These are phyloP conservation scores for Atkinsonella hypoxylon DNA, from an alignment of 2,329 filamentous ascomycete genomes.

Conservation along the genomic window DNA sequence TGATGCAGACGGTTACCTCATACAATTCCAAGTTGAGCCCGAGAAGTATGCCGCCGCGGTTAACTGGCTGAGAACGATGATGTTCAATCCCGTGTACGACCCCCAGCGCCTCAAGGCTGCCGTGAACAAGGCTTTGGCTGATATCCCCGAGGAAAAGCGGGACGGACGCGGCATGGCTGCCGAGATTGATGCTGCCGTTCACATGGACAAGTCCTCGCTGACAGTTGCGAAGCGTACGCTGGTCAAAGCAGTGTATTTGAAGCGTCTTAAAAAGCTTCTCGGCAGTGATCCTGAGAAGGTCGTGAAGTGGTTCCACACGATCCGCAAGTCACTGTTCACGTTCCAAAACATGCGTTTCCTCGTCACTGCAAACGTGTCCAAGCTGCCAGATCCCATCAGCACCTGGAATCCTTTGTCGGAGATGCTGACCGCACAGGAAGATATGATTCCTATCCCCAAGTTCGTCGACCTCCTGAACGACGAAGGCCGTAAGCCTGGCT, in stretches of 20 bases:
- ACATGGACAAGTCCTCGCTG: constrained; percentile 66
- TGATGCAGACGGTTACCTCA: constrained; percentile 69
- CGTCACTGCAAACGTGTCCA: constrained; percentile 68
- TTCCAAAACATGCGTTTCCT: constrained; percentile 79
- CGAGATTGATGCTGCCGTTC: constrained; percentile 63
- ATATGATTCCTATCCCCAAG: constrained; percentile 59
- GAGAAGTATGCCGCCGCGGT: constrained; percentile 78
- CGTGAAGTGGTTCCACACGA: constrained; percentile 62
- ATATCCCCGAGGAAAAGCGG: constrained; percentile 85
- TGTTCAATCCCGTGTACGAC: constrained; percentile 85
- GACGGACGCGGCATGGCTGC: constrained; percentile 59
- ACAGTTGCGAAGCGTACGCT: constrained; percentile 69
- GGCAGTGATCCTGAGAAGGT: constrained; percentile 65
- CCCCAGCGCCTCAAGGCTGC: constrained; percentile 49
- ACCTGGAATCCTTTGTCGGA: constrained; percentile 54
- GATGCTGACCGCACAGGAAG: constrained; percentile 24
- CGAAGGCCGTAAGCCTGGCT: constrained; percentile 64
- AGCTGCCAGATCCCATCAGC: constrained; percentile 61
- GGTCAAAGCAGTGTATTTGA: constrained; percentile 78
- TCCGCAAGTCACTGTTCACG: constrained; percentile 65
- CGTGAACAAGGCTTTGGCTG: constrained; percentile 72
- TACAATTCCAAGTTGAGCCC: constrained; percentile 76
- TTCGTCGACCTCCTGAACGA: constrained; percentile 60
- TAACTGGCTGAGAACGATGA: constrained; percentile 71
- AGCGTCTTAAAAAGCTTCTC: constrained; percentile 70